Conservation (phyloP, 345 rosid species). For the Hypericum perforatum region DNA sequence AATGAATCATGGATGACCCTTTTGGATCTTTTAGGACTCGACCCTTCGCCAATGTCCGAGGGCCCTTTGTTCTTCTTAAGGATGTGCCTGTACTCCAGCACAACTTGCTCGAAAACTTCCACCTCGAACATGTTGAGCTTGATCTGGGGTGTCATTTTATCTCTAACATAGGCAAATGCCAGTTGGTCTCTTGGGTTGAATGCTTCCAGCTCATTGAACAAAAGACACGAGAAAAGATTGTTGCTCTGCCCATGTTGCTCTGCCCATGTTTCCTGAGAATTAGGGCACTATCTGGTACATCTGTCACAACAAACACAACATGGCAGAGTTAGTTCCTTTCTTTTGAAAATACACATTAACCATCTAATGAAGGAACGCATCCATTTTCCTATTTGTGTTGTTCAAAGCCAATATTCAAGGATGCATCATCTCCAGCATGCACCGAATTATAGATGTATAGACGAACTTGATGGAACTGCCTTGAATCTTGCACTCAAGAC, state of each 20-base stretch:
- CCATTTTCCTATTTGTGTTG: no score
- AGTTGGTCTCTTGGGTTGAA: slow-evolving; percentile 79
- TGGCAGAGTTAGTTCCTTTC: no score
- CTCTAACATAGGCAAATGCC: slow-evolving; percentile 71
- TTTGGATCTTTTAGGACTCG: slow-evolving; percentile 13
- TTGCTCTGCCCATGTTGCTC: slow-evolving; percentile 40
- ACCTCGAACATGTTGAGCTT: slow-evolving; percentile 70
- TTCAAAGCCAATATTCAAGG: no score
- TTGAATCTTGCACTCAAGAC: no score
- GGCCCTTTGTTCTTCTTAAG: slow-evolving; percentile 24
- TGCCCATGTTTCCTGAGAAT: slow-evolving; percentile 57
- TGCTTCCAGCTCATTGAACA: slow-evolving; percentile 77
- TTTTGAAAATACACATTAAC: no score
- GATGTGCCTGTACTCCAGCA: slow-evolving; percentile 59
- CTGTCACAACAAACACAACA: slow-evolving; percentile 20
- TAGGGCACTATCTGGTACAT: slow-evolving; percentile 76
- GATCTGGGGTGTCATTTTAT: slow-evolving; percentile 43
- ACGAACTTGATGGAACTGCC: no score
- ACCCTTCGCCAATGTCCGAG: not conserved
- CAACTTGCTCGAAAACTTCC: slow-evolving; percentile 67
- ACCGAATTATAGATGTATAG: no score
- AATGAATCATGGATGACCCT: slow-evolving; percentile 16
- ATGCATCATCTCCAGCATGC: no score
- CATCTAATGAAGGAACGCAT: no score
- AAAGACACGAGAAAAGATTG: slow-evolving; percentile 67